Evolutionary conservation across 2,329 filamentous ascomycete species (phyloP).

Genomic region (Arachnopeziza araneosa): DNA sequence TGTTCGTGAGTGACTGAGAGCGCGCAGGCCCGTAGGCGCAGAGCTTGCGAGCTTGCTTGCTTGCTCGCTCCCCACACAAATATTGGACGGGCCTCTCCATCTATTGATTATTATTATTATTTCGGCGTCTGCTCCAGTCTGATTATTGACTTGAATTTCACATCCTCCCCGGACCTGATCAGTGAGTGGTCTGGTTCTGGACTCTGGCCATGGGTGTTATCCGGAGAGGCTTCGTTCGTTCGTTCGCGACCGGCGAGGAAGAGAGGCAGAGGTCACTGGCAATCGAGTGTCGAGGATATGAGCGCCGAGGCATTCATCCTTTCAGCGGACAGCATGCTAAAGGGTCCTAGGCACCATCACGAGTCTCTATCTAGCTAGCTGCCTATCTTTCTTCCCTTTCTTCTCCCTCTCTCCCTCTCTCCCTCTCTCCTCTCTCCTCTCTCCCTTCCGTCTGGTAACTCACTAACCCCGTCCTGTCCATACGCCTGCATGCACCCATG

Average conservation of each 20-base stretch:
- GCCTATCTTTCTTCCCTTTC: background rate
- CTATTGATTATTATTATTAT: background rate
- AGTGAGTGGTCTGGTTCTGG: background rate
- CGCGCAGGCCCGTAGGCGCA: background rate
- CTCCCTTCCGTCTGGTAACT: background rate
- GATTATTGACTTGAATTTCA: background rate
- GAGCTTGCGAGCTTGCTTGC: no score
- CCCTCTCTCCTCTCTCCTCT: background rate
- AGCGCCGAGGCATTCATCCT: no score
- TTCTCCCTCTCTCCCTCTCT: background rate
- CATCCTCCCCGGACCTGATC: background rate
- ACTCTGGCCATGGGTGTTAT: background rate
- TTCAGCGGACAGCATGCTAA: no score
- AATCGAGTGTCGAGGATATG: no score
- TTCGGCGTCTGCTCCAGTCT: no score
- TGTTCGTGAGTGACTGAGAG: background rate
- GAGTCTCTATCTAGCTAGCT: no score
- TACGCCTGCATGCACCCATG: constrained; percentile 10
- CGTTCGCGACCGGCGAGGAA: background rate
- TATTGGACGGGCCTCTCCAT: background rate
- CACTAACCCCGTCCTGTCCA: no score
- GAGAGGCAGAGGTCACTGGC: no score
- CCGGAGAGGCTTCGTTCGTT: background rate
- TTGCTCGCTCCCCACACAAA: background rate
- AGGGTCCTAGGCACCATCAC: no score